Percentiles rank a stretch among this genome's conserved stretches.
phyloP scores from a whole-genome alignment of 371 early-diverging fungal genomes.

The Lichtheimia ornata region DNA sequence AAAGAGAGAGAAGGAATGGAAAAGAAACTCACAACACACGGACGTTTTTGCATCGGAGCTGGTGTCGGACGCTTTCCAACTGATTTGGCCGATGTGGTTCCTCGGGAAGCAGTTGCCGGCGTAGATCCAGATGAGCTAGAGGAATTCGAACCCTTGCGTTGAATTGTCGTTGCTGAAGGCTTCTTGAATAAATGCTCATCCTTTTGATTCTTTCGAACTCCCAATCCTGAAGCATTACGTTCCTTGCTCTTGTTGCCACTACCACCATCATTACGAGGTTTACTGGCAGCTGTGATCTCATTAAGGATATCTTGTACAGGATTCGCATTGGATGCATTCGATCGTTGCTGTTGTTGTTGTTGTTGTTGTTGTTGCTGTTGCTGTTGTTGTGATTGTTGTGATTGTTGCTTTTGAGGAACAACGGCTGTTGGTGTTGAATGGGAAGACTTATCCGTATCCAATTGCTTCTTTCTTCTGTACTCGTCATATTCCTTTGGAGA shows the following conservation, averaged over 20 bases:
- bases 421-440: background rate
- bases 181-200: background rate
- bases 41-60: conserved; percentile 4
- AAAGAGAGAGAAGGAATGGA: conserved; percentile 1
- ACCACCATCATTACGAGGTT: background rate
- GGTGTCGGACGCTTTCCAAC: conserved; percentile 1
- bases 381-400: background rate
- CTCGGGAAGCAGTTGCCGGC: background rate
- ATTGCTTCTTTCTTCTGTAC: background rate
- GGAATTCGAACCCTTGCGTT: background rate
- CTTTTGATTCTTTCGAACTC: background rate
- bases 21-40: conserved; percentile 1
- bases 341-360: conserved; percentile 1
- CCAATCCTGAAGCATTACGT: background rate
- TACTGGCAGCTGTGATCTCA: conserved; percentile 11
- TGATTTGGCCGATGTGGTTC: background rate
- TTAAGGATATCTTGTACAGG: conserved; percentile 14
- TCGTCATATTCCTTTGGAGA: conserved; percentile 7
- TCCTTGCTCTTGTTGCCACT: background rate
- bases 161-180: background rate
- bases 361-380: conserved; percentile 1
- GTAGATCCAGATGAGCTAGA: conserved; percentile 2
- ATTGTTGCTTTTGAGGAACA: background rate
- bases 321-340: background rate
- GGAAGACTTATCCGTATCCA: background rate